phyloP scores from a whole-genome alignment of 2,329 filamentous ascomycete species.

The Colletotrichum sansevieriae region DNA sequence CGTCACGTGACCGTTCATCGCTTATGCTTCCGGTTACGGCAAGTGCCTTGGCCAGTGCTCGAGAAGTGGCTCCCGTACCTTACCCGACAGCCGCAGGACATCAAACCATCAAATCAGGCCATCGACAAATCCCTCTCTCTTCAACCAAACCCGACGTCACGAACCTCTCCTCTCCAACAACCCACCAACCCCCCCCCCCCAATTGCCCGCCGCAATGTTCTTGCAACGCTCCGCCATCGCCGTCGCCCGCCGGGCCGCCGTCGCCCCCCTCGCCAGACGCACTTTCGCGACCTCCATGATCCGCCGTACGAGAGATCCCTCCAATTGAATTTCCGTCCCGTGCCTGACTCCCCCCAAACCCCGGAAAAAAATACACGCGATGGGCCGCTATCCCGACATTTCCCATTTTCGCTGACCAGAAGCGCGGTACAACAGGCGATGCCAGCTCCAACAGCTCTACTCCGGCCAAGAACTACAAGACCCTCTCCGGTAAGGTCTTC shows the following conservation, averaged over 20 bases:
- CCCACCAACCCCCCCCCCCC: slow-evolving; percentile 37
- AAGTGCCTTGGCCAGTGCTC: slow-evolving; percentile 43
- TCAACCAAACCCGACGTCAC: slow-evolving; percentile 42
- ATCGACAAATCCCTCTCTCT: slow-evolving; percentile 63
- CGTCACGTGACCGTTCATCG: slow-evolving; percentile 38
- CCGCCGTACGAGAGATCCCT: slow-evolving; percentile 64
- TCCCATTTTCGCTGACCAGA: slow-evolving; percentile 33
- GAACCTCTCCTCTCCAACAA: slow-evolving; percentile 38
- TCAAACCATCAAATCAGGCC: slow-evolving; percentile 58
- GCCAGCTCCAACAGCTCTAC: slow-evolving; percentile 54
- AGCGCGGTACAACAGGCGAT: slow-evolving; percentile 49
- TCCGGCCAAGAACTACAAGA: slow-evolving; percentile 59
- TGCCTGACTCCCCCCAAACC: slow-evolving; percentile 34
- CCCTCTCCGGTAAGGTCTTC: slow-evolving; percentile 59
- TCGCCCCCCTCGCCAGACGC: slow-evolving; percentile 66
- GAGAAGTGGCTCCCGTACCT: slow-evolving; percentile 35
- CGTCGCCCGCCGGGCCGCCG: slow-evolving; percentile 71
- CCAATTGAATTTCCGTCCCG: slow-evolving; percentile 41
- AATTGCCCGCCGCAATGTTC: slow-evolving; percentile 65
- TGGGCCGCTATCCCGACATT: slow-evolving; percentile 27
- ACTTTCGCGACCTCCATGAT: slow-evolving; percentile 71
- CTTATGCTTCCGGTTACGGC: slow-evolving; percentile 42
- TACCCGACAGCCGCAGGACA: slow-evolving; percentile 43
- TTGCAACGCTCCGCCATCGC: slow-evolving; percentile 73
- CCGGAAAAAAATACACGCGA: slow-evolving; percentile 33